These are phyloP conservation scores for Alternaria arborescens DNA, from an alignment of 2,329 filamentous ascomycete genomes.

Conservation along the genomic window DNA sequence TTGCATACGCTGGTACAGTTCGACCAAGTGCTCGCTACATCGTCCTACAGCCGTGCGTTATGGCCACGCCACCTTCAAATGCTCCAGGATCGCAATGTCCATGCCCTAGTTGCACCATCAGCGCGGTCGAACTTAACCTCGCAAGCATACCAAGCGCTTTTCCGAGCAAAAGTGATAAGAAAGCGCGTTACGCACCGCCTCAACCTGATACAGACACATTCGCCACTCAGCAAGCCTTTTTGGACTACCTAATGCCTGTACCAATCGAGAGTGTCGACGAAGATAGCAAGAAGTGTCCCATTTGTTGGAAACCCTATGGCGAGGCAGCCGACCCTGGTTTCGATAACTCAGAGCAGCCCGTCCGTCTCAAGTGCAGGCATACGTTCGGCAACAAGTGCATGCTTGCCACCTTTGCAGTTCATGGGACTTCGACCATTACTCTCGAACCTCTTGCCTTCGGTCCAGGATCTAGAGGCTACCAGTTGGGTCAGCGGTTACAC, in stretches of 20 bases:
- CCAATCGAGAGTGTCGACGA: not conserved
- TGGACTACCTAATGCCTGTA: not conserved
- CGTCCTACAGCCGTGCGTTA: not conserved
- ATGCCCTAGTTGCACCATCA: not conserved
- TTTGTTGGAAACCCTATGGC: not conserved
- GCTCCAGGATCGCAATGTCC: not conserved
- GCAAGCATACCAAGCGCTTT: not conserved
- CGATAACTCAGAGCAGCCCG: not conserved
- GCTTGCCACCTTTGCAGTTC: not conserved
- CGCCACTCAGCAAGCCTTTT: not conserved
- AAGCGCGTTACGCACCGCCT: not conserved
- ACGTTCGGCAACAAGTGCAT: not conserved
- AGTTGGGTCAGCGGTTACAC: not conserved
- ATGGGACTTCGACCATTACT: not conserved
- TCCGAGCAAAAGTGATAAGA: not conserved
- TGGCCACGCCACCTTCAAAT: not conserved
- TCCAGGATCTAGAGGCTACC: not conserved
- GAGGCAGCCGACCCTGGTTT: not conserved
- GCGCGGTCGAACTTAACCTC: rapidly evolving
- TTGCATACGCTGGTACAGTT: not conserved
- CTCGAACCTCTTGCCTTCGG: not conserved
- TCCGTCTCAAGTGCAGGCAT: not conserved
- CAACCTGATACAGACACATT: not conserved
- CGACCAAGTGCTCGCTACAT: not conserved
- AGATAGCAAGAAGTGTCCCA: not conserved